These are phyloP conservation scores for Trifolium pratense DNA, from an alignment of 306 rosid genomes.

Conservation along the genomic window DNA sequence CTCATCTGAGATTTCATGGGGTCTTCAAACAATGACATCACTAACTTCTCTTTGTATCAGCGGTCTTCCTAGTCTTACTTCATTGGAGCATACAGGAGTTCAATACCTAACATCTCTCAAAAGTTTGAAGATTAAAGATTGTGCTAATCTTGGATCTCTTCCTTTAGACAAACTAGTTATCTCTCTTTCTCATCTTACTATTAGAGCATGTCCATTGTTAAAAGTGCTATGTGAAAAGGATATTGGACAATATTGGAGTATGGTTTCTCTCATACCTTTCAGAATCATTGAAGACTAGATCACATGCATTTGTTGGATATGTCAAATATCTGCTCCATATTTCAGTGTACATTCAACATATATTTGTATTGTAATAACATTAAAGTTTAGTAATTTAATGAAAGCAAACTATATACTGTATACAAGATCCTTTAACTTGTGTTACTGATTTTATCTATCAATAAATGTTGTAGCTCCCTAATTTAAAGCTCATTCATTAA, in stretches of 20 bases:
- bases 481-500: too few species aligned
- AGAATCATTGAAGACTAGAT: slow-evolving; percentile 32
- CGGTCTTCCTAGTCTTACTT: slow-evolving; percentile 21
- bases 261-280: slow-evolving; percentile 38
- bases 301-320: neutral
- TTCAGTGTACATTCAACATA: slow-evolving; percentile 7
- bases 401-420: too few species aligned
- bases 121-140: slow-evolving; percentile 40
- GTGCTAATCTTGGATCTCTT: slow-evolving; percentile 38
- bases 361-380: slow-evolving; percentile 11
- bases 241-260: slow-evolving; percentile 24
- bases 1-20: slow-evolving; percentile 29
- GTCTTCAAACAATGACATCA: slow-evolving; percentile 29
- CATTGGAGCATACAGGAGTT: slow-evolving; percentile 40
- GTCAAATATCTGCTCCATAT: neutral
- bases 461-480: too few species aligned
- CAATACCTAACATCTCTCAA: slow-evolving; percentile 29
- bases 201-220: slow-evolving; percentile 35
- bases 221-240: slow-evolving; percentile 16
- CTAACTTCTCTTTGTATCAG: slow-evolving; percentile 37
- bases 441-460: too few species aligned
- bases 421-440: too few species aligned
- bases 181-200: slow-evolving; percentile 40
- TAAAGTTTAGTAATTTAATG: neutral
- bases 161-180: slow-evolving; percentile 24